Conservation (phyloP, 805 yeast genomes). For the Jamesozyma jinghongensis region DNA sequence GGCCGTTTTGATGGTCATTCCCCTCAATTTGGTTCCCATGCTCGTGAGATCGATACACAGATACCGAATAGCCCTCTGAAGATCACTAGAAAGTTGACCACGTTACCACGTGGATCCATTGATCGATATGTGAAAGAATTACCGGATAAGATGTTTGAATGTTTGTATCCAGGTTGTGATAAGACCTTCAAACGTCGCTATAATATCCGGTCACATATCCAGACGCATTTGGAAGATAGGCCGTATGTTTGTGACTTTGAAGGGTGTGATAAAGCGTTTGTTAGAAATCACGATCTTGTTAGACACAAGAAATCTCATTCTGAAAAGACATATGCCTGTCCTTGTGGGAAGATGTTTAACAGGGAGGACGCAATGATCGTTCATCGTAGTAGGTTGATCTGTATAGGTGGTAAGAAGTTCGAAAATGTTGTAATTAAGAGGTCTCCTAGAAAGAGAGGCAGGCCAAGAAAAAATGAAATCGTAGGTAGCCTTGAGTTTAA, state of each 20-base stretch:
- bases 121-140: constrained; percentile 80
- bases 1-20: constrained; percentile 17
- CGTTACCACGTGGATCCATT: constrained; percentile 77
- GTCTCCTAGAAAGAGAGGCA: constrained; percentile 26
- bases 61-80: constrained; percentile 10
- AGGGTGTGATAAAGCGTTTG: constrained; percentile 77
- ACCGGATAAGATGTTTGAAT: constrained; percentile 60
- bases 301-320: constrained; percentile 85
- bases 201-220: constrained; percentile 90
- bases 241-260: constrained; percentile 67
- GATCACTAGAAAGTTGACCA: constrained; percentile 25
- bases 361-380: constrained; percentile 81
- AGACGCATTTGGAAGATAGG: constrained; percentile 89
- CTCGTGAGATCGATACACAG: constrained; percentile 3
- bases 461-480: constrained; percentile 19
- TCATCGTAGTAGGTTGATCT: constrained; percentile 71
- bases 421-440: constrained; percentile 24
- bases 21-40: constrained; percentile 13
- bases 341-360: constrained; percentile 87
- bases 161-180: constrained; percentile 69
- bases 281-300: constrained; percentile 87
- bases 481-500: too few species aligned
- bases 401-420: constrained; percentile 53
- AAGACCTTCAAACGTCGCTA: constrained; percentile 81
- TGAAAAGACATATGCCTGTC: constrained; percentile 62